These are phyloP conservation scores for Coelastrella sp. DNA, from an alignment of 139 green algal genomes.

Conservation along the genomic window DNA sequence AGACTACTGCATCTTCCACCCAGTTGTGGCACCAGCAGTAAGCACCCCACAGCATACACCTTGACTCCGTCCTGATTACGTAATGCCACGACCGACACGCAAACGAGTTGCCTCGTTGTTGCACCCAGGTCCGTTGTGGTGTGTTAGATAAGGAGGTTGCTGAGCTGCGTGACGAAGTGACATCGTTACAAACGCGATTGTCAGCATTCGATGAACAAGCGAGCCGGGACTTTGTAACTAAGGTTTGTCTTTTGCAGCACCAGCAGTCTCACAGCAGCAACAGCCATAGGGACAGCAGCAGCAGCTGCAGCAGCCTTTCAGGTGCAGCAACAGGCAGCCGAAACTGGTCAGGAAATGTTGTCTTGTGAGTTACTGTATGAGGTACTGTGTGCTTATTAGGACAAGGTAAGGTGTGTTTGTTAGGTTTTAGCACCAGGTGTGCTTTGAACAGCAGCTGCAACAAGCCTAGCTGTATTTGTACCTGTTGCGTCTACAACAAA, in stretches of 20 bases:
- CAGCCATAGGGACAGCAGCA: background rate
- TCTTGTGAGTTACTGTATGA: too few species aligned
- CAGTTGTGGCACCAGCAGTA: too few species aligned
- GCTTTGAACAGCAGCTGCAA: too few species aligned
- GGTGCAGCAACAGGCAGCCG: background rate
- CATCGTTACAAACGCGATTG: constrained; percentile 44
- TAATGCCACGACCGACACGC: background rate
- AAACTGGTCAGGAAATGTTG: too few species aligned
- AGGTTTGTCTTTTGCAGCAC: background rate
- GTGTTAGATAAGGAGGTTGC: constrained; percentile 84
- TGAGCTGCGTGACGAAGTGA: constrained; percentile 81
- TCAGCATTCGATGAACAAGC: constrained; percentile 35
- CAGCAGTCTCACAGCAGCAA: background rate
- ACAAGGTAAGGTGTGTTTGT: too few species aligned
- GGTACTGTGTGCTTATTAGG: too few species aligned
- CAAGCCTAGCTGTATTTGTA: too few species aligned
- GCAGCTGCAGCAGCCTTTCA: background rate
- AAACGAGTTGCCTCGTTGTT: background rate
- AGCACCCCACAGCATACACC: too few species aligned
- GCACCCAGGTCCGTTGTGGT: constrained; percentile 67
- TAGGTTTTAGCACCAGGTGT: too few species aligned
- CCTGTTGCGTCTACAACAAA: too few species aligned
- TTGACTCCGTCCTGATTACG: background rate
- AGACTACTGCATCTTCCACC: too few species aligned
- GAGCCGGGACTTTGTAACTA: constrained; percentile 47